Base-by-base conservation (phyloP, 192 early-diverging fungal genomes). In the Coemansia sp. region DNA sequence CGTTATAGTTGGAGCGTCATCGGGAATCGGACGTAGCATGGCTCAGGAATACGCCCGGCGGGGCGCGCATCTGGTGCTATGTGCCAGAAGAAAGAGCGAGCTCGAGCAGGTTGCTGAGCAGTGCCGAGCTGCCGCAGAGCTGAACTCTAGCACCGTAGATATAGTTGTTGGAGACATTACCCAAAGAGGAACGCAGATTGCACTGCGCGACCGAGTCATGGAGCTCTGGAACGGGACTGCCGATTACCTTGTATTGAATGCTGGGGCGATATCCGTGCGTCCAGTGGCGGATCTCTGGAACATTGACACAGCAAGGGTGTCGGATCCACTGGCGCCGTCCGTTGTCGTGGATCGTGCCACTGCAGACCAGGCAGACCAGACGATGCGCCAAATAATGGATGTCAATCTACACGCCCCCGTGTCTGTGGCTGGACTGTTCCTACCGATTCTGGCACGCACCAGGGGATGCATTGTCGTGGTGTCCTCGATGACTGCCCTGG, bases 231-330 rank as follows among this genome's bases (percentile, higher is more conserved):
- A 71, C 3, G 51, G 57, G n/a, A 75, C 77, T 4, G 63, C 88
- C 17, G 92, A 95, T 63, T 91, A 88, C 3, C 67, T 92, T 6
- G 87, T 95, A 44, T 84, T 93, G 19, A 91, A 89, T 65, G 91
- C 93, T 13, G 93, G 93, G 17, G 79, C 86, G 9, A 86, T 93
- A 12, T 90, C 91, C 0, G 90, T 93, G 19, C 85, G 81, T 12
- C 89, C 88, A 8, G 88, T 95, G 13, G 67, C 75, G 0, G 86
- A 90, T 2, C 74, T 91, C 0, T 85, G 85, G 65, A 80, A 79
- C 37, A 81, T 86, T 6, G 54, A 57, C 13, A 50, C 11, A 14
- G 45, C 46, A 25, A 40, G 22, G 7, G 54, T 10, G 17, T 11
- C 37, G 56, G 41, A 55, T 65, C 4, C 69, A 63, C 7, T 63